phyloP scores from a whole-genome alignment of 805 yeast genomes.

The Lachancea quebecensis region DNA sequence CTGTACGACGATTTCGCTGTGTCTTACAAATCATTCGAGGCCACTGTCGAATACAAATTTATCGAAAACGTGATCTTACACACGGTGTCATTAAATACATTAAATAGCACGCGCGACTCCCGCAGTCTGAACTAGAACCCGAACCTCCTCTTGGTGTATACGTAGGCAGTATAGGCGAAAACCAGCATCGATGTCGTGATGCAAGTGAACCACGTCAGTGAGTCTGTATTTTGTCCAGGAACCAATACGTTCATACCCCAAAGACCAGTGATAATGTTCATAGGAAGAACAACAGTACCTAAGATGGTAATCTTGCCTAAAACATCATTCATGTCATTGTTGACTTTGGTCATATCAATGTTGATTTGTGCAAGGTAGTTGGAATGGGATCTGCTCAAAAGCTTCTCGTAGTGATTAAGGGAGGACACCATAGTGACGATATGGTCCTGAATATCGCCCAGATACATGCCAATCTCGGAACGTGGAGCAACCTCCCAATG shows the following conservation, averaged over 20 bases:
- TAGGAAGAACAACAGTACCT: constrained; percentile 92
- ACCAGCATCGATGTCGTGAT: constrained; percentile 41
- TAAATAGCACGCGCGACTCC: not conserved
- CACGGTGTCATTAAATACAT: not conserved
- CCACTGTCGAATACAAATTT: not conserved
- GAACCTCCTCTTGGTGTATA: constrained; percentile 41
- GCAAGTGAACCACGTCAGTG: constrained; percentile 59
- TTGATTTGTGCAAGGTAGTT: constrained; percentile 95
- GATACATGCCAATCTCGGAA: constrained; percentile 85
- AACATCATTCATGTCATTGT: constrained; percentile 95
- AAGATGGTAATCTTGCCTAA: constrained; percentile 86
- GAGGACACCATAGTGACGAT: constrained; percentile 96
- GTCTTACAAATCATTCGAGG: not conserved
- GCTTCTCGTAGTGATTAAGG: constrained; percentile 87
- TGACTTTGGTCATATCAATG: constrained; percentile 95
- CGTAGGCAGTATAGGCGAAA: constrained; percentile 42
- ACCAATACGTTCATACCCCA: constrained; percentile 99
- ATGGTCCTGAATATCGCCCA: constrained; percentile 97
- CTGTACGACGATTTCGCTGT: not conserved
- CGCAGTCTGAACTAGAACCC: constrained; percentile 24
- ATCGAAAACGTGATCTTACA: not conserved
- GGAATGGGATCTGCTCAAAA: constrained; percentile 90
- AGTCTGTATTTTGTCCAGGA: constrained; percentile 77
- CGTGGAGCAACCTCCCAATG: constrained; percentile 74
- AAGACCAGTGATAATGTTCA: constrained; percentile 90